Percentiles rank a stretch among this genome's conserved stretches.
These are phyloP conservation scores for Lachnellula hyalina DNA, from an alignment of 2,329 filamentous ascomycete species.

Conservation along the genomic window DNA sequence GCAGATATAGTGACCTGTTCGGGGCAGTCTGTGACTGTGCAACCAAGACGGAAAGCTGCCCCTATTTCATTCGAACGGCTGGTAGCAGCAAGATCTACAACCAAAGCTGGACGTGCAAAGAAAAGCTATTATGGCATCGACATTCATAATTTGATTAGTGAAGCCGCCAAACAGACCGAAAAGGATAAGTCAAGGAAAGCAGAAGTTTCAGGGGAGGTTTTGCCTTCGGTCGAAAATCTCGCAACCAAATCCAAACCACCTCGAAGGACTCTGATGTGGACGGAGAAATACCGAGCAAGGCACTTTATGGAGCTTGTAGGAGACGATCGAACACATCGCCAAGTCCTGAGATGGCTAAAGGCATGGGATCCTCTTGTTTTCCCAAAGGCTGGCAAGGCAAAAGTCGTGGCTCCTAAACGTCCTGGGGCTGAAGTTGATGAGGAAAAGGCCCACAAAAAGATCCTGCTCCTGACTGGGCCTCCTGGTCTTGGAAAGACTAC, in stretches of 20 bases:
- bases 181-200: constrained; percentile 35
- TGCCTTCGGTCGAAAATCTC: constrained; percentile 38
- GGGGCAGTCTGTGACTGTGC: constrained; percentile 52
- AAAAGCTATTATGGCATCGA: constrained; percentile 88
- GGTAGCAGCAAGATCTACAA: constrained; percentile 61
- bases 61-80: constrained; percentile 58
- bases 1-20: constrained; percentile 28
- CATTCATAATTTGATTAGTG: constrained; percentile 76
- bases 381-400: constrained; percentile 58
- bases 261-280: constrained; percentile 67
- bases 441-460: constrained; percentile 77
- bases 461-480: constrained; percentile 83
- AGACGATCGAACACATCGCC: constrained; percentile 87
- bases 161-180: constrained; percentile 50
- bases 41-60: constrained; percentile 44
- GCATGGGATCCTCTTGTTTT: constrained; percentile 92
- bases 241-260: constrained; percentile 22
- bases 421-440: constrained; percentile 48
- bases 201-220: constrained; percentile 33
- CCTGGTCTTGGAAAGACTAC: constrained; percentile 96
- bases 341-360: constrained; percentile 90
- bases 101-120: constrained; percentile 62
- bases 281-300: constrained; percentile 90
- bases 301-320: constrained; percentile 92
- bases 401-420: constrained; percentile 38